Evolutionary conservation across 495 filamentous ascomycete species (phyloP), one percentile per base, ranked within the genome.

Genomic region (Podospora pseudopauciseta): DNA sequence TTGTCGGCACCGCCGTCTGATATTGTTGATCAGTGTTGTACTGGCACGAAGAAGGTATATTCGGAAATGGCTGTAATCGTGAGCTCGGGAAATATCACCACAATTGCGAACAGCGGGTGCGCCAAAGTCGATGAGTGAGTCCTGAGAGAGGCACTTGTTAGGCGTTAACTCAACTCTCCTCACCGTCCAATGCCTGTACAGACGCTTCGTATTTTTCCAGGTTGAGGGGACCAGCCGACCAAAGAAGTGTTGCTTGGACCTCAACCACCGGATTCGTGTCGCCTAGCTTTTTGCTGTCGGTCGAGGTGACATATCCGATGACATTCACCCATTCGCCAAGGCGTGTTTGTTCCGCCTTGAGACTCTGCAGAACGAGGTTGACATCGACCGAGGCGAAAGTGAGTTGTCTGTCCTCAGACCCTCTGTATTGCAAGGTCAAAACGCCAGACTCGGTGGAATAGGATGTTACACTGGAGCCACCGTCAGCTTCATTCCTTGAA

Each of bases 321-420:
- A 97, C 85, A 76, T 97, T 95, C 20, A 97, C 75, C 95, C 95
- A 99, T 60, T 90, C 86, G n/a, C 95, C 95, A 62, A 90, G 80
- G 55, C 87, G 82, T 65, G 88, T 83, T 30, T 92, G 87, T 64
- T 89, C 86, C 32, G 84, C 75, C 23, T 87, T 87, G 67, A 94
- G 72, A 20, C 79, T 81, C 65, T 87, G 85, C 4, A 97, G 82
- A 18, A 96, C 75, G 26, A 91, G 85, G 60, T 87, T 84, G 60
- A 96, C 85, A 74, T 93, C 86, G 26, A 95, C 91, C 28, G 82
- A 55, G 0, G 88, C 88, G 53, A 76, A 80, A 7, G 82, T 74
- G 4, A 53, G 32, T 5, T 70, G 70, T 54, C 67, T 65, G 54
- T 76, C 69, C 13, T 77, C 75, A n/a, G 90, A 88, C 72, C 86